Evolutionary conservation across 2,329 filamentous ascomycete species (phyloP), one percentile per base, ranked within the genome.

Genomic region (Elsinoe perseae): DNA sequence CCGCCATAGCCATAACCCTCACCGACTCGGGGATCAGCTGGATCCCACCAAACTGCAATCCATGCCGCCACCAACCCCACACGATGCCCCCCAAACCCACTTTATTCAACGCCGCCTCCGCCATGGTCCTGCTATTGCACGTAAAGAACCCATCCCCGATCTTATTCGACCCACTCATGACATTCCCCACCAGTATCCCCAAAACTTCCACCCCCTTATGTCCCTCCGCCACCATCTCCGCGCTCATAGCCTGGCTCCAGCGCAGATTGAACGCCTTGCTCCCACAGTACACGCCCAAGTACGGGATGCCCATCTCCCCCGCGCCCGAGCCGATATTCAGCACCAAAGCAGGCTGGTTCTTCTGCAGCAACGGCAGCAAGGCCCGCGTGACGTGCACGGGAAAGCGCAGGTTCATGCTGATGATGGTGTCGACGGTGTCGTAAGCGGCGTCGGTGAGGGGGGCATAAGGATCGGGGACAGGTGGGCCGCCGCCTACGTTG

Each of bases 381-480:
- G 69, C 67, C 0, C 69, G 64, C 0, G 75, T 80, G 3, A 83
- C 63, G 16, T 77, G 74, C 1, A 73, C 67, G 0, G 76, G 74
- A 60, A 82, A 83, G 3, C 73, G 65, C 2, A 71, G 69, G 62
- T 81, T 81, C 56, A 77, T 65, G 56, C 72, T 72, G 56, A 80
- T 66, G 21, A 73, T 70, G n/a, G 59, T 60, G 56, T 74, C 68
- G 57, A 78, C 65, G 28, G 75, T 67, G 0, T 67, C 61, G 20
- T n/a, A 16, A 3, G 14, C 2, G 28, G 20, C 16, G 30, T 52
- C 48, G 10, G 25, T 28, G 12, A 52, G 48, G 14, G 66, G 63
- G 0, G 69, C 64, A 9, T 67, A 67, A 2, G 71, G 63, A 10
- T 70, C 64, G 3, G 80, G 64, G 2, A 69, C 60, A 3, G 64